A percentile compares a stretch with the other conserved stretches of the same genome.
Conservation (phyloP, 139 green algal genomes). For the Chlorella vulgaris region DNA sequence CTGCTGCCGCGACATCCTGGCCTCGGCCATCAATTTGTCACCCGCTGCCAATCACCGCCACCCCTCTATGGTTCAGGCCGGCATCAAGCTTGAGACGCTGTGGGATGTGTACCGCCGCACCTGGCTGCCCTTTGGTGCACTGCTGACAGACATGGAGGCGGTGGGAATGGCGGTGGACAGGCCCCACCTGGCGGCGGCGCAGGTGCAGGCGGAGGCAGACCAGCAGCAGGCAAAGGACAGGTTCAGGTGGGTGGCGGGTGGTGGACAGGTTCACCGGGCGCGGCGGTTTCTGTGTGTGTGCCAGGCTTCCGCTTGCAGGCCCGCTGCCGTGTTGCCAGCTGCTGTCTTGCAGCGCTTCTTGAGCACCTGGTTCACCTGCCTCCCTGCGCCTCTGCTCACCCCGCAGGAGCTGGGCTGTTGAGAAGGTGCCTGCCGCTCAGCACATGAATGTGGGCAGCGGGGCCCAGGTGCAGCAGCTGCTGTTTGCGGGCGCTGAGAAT, state of each 20-base stretch:
- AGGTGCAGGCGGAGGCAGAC: conserved; percentile 63
- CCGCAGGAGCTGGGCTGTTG: conserved; percentile 61
- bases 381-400: too few relatives aligned
- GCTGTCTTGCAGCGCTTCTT: too few relatives aligned
- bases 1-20: neutral
- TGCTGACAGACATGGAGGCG: conserved; percentile 96
- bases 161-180: conserved; percentile 67
- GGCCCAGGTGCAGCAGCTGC: conserved; percentile 76
- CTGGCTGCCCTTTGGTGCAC: conserved; percentile 86
- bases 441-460: conserved; percentile 83
- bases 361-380: neutral
- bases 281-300: too few relatives aligned
- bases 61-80: neutral
- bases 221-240: conserved; percentile 52
- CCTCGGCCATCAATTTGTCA: too few relatives aligned
- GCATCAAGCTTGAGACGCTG: conserved; percentile 45
- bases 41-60: too few relatives aligned
- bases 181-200: conserved; percentile 54
- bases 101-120: conserved; percentile 86
- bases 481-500: conserved; percentile 76
- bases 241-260: conserved; percentile 59
- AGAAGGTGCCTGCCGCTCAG: conserved; percentile 58
- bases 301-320: too few relatives aligned
- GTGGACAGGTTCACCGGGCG: neutral
- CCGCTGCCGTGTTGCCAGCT: too few relatives aligned